phyloP scores from a whole-genome alignment of 1,284 basidiomycete species.

The Pseudomicrostroma phylloplanum region DNA sequence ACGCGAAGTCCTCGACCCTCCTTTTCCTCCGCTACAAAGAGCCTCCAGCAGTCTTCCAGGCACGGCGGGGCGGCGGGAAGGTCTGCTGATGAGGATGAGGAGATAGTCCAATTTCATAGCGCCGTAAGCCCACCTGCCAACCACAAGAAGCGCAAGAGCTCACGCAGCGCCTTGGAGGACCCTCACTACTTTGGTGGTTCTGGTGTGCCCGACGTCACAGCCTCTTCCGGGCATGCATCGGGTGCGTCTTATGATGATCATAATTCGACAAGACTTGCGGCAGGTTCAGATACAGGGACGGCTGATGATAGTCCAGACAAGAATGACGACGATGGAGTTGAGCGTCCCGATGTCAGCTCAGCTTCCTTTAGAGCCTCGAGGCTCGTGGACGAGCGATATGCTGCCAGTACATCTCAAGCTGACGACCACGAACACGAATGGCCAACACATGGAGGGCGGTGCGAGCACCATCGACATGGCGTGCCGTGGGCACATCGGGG shows the following conservation, averaged over 20 bases:
- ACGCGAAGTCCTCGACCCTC: too few species aligned
- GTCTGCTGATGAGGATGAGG: too few species aligned
- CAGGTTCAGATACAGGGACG: background rate
- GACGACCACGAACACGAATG: background rate
- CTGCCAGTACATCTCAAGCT: background rate
- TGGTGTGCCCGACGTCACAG: background rate
- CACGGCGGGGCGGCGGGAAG: too few species aligned
- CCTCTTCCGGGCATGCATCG: background rate
- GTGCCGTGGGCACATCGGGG: background rate
- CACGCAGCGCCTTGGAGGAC: background rate
- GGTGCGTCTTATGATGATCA: background rate
- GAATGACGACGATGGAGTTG: background rate
- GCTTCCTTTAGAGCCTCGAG: background rate
- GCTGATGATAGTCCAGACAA: background rate
- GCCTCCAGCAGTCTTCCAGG: too few species aligned
- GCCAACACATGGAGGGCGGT: background rate
- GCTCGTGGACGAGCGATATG: background rate
- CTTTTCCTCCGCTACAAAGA: too few species aligned
- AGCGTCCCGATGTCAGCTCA: constrained; percentile 5
- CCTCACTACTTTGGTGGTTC: background rate
- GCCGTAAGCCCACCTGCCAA: background rate
- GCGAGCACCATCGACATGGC: background rate
- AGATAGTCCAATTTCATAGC: too few species aligned
- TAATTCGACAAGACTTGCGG: background rate
- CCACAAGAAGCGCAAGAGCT: background rate